Base-by-base conservation (phyloP, 495 filamentous ascomycete species). In the Ramalina peruviana region DNA sequence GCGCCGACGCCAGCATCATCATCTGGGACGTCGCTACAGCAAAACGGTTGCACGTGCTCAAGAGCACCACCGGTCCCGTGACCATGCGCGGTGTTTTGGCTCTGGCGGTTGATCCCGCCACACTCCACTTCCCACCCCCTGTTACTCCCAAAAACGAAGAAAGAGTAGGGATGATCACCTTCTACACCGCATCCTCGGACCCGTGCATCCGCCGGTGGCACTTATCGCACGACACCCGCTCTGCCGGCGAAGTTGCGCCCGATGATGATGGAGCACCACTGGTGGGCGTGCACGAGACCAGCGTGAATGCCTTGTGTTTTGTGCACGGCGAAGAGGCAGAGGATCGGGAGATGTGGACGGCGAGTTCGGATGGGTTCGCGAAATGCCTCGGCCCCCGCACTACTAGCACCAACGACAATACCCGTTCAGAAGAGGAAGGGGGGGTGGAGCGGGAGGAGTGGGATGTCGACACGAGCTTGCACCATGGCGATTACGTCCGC, bases 401-500 rank as follows among this genome's bases (percentile, higher is more conserved):
- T 6, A 30, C 27, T 10, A 33, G 9, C 30, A 33, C 30, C 30
- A 33, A 4, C 30, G 12, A 4, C 30, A 11, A 6, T 4, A 27
- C 4, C 3, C 26, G 3, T 4, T 27, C 4, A 27, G 19, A 1
- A 20, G 19, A 20, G 19, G 19, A 20, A 1, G 19, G 19, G 1
- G 19, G 19, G 19, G 1, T 20, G 19, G 19, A 20, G 19, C 2
- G 19, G 19, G 19, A 30, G 19, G 19, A 30, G 0, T 92, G 83
- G 72, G 73, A 77, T 47, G 70, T 74, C 6, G 88, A 88, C 50
- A 79, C 86, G 44, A 76, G 68, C 2, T 71, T 94, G 44, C 61
- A 69, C 26, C 90, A 97, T 63, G 86, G 87, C 1, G 92, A 90
- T 58, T 95, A 89, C 58, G 89, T 96, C 15, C 74, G 86, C 43